These are phyloP conservation scores for Plasmodium adleri DNA, from an alignment of 169 alveolate genomes.

Conservation along the genomic window DNA sequence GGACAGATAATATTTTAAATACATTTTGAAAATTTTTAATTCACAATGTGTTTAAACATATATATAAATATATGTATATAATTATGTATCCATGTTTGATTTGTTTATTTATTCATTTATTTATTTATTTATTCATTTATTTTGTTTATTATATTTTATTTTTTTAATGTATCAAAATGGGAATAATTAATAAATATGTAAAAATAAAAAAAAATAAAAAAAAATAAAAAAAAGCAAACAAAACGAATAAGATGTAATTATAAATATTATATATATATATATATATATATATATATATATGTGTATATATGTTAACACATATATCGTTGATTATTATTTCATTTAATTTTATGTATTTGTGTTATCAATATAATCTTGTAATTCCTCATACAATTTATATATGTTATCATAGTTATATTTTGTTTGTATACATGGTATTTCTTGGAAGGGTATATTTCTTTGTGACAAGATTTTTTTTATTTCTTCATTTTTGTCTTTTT, in stretches of 20 bases:
- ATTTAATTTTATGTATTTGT: background rate
- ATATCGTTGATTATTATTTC: background rate
- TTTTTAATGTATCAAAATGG: background rate
- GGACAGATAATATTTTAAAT: too few relatives aligned
- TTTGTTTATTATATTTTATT: background rate
- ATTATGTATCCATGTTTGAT: background rate
- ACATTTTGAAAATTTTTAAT: too few relatives aligned
- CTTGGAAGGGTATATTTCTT: slow-evolving; percentile 14
- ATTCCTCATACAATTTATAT: background rate
- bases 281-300: too few relatives aligned
- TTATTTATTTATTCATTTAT: background rate
- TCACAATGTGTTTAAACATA: too few relatives aligned
- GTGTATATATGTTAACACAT: too few relatives aligned
- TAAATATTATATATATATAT: too few relatives aligned
- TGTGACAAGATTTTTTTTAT: slow-evolving; percentile 10
- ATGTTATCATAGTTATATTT: slow-evolving; percentile 16
- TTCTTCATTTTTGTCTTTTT: slow-evolving; percentile 44
- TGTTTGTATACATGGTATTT: slow-evolving; percentile 56
- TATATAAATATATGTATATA: too few relatives aligned
- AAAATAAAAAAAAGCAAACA: background rate
- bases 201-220: background rate
- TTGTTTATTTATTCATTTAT: too few relatives aligned
- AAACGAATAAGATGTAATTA: too few relatives aligned
- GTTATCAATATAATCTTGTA: background rate
- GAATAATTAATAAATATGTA: background rate